phyloP scores from a whole-genome alignment of 1,284 basidiomycete genomes.

The Ustilago sp. region DNA sequence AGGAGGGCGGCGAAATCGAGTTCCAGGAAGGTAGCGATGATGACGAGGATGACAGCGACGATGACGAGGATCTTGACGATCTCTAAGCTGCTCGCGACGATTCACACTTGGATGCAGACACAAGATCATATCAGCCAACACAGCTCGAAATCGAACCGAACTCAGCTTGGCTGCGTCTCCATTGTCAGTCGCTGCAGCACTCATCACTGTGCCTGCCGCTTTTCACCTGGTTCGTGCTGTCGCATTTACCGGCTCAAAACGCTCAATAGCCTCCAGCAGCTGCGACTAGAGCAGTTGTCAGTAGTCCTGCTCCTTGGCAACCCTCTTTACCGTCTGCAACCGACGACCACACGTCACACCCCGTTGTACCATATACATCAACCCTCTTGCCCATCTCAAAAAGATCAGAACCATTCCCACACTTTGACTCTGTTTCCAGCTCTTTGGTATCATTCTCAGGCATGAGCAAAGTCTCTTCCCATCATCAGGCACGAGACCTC shows the following conservation, averaged over 20 bases:
- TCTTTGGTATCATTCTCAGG: neutral
- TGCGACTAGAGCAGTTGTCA: neutral
- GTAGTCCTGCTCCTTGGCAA: neutral
- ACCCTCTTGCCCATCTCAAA: neutral
- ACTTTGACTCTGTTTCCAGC: neutral
- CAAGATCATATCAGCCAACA: neutral
- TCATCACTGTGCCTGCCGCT: neutral
- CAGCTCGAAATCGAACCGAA: no score
- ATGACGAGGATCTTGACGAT: constrained; percentile 65
- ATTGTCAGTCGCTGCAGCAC: neutral
- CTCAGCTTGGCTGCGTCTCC: neutral
- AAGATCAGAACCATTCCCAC: constrained; percentile 2
- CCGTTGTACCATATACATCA: constrained; percentile 30
- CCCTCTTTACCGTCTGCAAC: neutral
- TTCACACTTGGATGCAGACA: neutral
- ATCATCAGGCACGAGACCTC: neutral
- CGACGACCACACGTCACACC: constrained; percentile 1
- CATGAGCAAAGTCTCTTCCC: neutral
- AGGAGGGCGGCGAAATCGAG: constrained; percentile 73
- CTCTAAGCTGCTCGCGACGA: constrained; percentile 30
- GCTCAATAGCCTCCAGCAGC: neutral
- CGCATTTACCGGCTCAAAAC: no score
- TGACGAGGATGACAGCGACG: constrained; percentile 64
- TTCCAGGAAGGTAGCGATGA: constrained; percentile 69
- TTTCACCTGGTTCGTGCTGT: neutral